A percentile compares a stretch with the other conserved stretches of the same genome.
Conservation (phyloP, 2,329 filamentous ascomycete species). For the Penicillium nordicum region DNA sequence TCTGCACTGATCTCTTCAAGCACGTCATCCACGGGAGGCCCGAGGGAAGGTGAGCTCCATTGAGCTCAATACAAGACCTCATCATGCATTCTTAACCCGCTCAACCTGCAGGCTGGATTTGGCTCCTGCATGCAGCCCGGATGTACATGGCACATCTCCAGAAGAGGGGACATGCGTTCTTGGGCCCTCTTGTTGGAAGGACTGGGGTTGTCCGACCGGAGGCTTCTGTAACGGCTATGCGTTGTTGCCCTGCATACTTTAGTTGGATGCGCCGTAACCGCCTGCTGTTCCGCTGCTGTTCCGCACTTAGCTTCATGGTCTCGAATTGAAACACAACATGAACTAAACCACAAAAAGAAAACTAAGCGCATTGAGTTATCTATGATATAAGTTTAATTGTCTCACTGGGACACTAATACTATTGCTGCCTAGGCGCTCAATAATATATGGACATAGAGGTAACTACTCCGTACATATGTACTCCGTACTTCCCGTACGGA, state of each 20-base stretch:
- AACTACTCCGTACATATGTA: background rate
- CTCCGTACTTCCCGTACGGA: background rate
- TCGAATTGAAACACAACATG: background rate
- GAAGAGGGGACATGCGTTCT: background rate
- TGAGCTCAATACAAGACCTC: slow-evolving; percentile 9
- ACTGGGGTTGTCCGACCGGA: background rate
- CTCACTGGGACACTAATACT: background rate
- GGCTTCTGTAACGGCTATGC: slow-evolving; percentile 18
- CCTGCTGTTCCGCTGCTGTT: slow-evolving; percentile 6
- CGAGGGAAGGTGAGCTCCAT: background rate
- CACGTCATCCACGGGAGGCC: slow-evolving; percentile 11
- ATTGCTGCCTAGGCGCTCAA: background rate
- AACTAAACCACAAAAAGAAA: background rate
- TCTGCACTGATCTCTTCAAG: slow-evolving; percentile 11
- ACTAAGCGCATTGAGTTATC: background rate
- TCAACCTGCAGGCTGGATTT: background rate
- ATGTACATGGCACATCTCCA: background rate
- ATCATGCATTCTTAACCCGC: slow-evolving; percentile 8
- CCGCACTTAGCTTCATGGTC: background rate
- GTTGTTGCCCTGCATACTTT: slow-evolving; percentile 22
- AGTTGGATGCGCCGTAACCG: slow-evolving; percentile 25
- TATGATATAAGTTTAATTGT: background rate
- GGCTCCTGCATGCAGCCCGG: slow-evolving; percentile 6
- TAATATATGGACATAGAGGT: background rate
- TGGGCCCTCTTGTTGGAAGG: background rate